These are phyloP conservation scores for Aquilaria yunnanensis DNA, from an alignment of 345 rosid genomes.

Conservation along the genomic window DNA sequence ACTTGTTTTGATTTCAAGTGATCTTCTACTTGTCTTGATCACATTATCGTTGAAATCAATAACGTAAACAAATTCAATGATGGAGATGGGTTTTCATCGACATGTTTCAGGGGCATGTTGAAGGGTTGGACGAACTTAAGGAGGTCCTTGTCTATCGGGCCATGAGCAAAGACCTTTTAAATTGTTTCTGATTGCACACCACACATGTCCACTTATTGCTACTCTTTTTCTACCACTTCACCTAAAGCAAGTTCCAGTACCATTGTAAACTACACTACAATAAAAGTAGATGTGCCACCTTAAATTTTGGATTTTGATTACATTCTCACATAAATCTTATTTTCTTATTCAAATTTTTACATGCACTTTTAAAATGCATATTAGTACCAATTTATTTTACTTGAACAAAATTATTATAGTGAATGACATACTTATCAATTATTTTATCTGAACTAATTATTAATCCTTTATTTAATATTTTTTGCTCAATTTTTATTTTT, in stretches of 20 bases:
- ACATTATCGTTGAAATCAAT: constrained; percentile 3
- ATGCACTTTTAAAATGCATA: no score
- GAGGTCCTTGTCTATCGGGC: constrained; percentile 63
- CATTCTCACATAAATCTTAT: no score
- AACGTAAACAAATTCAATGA: constrained; percentile 1
- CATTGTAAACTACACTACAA: no score
- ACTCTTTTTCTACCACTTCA: constrained; percentile 77
- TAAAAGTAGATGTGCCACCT: no score
- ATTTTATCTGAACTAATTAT: no score
- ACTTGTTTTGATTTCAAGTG: constrained; percentile 20
- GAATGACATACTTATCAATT: no score
- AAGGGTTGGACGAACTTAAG: constrained; percentile 68
- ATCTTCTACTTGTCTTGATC: constrained; percentile 2
- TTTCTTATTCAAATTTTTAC: no score
- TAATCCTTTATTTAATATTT: no score
- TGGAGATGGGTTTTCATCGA: constrained; percentile 13
- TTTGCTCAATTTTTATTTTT: no score
- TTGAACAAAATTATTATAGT: no score
- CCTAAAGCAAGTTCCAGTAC: constrained; percentile 28
- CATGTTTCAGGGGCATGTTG: constrained; percentile 57
- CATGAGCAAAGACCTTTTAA: constrained; percentile 54
- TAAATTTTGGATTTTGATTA: no score
- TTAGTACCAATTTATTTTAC: no score
- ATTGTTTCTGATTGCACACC: constrained; percentile 80
- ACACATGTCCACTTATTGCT: constrained; percentile 81